These are phyloP conservation scores for Coemansia sp. DNA, from an alignment of 192 early-diverging fungal genomes.

Conservation along the genomic window DNA sequence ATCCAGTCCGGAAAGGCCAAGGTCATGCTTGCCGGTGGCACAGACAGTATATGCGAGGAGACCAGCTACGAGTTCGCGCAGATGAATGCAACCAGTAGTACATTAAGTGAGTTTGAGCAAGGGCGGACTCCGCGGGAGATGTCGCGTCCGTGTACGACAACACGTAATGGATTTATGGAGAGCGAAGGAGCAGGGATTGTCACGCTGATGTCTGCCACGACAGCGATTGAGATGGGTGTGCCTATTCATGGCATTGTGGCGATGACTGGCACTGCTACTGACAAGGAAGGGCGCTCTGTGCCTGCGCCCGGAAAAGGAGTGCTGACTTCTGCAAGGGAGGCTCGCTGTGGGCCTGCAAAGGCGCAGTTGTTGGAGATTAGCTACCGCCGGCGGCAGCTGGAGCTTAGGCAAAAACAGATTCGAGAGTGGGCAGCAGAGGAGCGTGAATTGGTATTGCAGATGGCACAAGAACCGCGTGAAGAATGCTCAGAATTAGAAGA, in stretches of 20 bases:
- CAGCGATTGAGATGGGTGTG: slow-evolving; percentile 86
- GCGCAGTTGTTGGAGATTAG: slow-evolving; percentile 74
- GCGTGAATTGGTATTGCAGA: neutral
- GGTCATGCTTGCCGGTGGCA: slow-evolving; percentile 86
- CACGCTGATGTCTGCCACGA: slow-evolving; percentile 81
- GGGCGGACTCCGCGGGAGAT: slow-evolving; percentile 88
- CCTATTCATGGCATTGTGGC: slow-evolving; percentile 90
- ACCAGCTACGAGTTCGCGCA: slow-evolving; percentile 92
- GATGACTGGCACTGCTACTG: slow-evolving; percentile 83
- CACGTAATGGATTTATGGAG: slow-evolving; percentile 94
- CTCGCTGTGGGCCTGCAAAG: slow-evolving; percentile 14
- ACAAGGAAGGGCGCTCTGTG: slow-evolving; percentile 95
- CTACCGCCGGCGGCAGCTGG: slow-evolving; percentile 81
- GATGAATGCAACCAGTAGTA: slow-evolving; percentile 92
- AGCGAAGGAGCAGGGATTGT: slow-evolving; percentile 86
- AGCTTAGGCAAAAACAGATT: slow-evolving; percentile 27
- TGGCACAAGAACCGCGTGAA: neutral
- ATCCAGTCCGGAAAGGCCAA: slow-evolving; percentile 88
- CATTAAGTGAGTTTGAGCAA: slow-evolving; percentile 71
- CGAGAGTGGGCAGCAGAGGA: slow-evolving; percentile 13
- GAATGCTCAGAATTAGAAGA: neutral
- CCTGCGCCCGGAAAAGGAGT: slow-evolving; percentile 95
- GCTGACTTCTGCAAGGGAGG: slow-evolving; percentile 84
- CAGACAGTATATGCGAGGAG: slow-evolving; percentile 88
- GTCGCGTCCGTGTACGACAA: slow-evolving; percentile 87